These are phyloP conservation scores for Aaosphaeria pasadenensis DNA, from an alignment of 2,329 filamentous ascomycete genomes.

Conservation along the genomic window DNA sequence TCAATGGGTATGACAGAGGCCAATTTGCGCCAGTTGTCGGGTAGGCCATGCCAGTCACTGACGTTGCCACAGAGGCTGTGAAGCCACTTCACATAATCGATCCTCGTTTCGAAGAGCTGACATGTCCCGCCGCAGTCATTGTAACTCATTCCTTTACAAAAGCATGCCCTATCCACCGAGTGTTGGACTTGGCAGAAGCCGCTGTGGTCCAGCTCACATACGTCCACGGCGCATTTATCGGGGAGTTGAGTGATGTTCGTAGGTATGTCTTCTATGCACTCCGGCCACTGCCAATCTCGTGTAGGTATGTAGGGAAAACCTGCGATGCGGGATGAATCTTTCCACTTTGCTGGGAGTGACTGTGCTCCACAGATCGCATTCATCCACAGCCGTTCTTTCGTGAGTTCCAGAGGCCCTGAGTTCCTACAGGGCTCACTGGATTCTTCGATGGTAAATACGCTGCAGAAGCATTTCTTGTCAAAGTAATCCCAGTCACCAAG, in stretches of 20 bases:
- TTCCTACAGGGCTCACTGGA: conserved; percentile 15
- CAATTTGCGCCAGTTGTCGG: conserved; percentile 25
- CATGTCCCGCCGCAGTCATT: conserved; percentile 24
- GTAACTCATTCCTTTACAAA: conserved; percentile 27
- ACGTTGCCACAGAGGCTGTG: conserved; percentile 25
- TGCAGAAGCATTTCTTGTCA: conserved; percentile 33
- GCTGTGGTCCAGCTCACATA: conserved; percentile 24
- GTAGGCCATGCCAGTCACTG: conserved; percentile 28
- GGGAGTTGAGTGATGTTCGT: conserved; percentile 13
- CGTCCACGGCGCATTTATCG: conserved; percentile 26
- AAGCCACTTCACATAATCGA: conserved; percentile 31
- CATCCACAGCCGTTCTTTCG: conserved; percentile 29
- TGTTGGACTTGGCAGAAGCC: conserved; percentile 29
- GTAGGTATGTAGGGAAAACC: conserved; percentile 23
- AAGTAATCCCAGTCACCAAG: conserved; percentile 22
- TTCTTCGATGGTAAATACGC: conserved; percentile 12
- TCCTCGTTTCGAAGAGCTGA: conserved; percentile 28
- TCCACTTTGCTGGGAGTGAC: conserved; percentile 23
- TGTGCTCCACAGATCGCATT: conserved; percentile 27
- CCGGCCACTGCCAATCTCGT: conserved; percentile 28
- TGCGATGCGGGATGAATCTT: conserved; percentile 20
- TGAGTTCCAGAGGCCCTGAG: conserved; percentile 15
- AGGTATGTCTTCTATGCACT: conserved; percentile 19
- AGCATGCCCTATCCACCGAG: conserved; percentile 26
- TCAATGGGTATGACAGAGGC: conserved; percentile 18